phyloP scores from a whole-genome alignment of 768 basidiomycete species.

The Rhodotorula babjevae region DNA sequence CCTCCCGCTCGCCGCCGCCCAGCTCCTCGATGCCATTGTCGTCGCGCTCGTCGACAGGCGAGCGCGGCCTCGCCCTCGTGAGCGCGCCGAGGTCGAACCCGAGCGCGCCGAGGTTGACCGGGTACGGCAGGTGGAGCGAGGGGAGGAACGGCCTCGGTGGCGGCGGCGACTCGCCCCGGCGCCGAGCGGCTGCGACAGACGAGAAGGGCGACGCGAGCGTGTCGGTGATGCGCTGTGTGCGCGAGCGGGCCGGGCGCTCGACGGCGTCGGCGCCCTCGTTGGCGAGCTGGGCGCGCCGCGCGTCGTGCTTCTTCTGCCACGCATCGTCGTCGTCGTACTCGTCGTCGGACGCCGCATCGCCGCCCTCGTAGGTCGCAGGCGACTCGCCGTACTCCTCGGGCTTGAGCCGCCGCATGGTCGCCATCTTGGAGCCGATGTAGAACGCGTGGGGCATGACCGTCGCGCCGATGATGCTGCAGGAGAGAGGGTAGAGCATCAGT shows the following conservation, averaged over 20 bases:
- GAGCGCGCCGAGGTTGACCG: slow-evolving; percentile 17
- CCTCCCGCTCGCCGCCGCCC: neutral
- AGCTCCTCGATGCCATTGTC: neutral
- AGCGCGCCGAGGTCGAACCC: slow-evolving; percentile 13
- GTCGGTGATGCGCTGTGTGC: neutral
- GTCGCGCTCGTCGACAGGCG: neutral
- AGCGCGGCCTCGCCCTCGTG: neutral
- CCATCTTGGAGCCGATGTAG: slow-evolving; percentile 77
- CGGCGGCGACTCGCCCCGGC: slow-evolving; percentile 3
- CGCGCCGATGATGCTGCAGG: slow-evolving; percentile 63
- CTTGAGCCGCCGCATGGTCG: slow-evolving; percentile 70
- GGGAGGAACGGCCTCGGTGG: slow-evolving; percentile 16
- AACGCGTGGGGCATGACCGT: slow-evolving; percentile 92
- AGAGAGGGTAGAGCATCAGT: neutral
- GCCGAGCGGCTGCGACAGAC: neutral
- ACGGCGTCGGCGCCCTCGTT: accelerated
- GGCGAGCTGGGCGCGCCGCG: neutral
- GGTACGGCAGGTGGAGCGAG: slow-evolving; percentile 38
- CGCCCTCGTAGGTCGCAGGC: slow-evolving; percentile 36
- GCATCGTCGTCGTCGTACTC: slow-evolving; percentile 1
- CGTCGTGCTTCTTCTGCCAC: neutral
- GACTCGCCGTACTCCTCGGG: slow-evolving; percentile 41
- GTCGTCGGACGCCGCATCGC: neutral
- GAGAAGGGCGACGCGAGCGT: neutral
- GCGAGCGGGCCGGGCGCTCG: neutral